phyloP scores from a whole-genome alignment of 2,329 filamentous ascomycete genomes.

The Fusarium domesticum region DNA sequence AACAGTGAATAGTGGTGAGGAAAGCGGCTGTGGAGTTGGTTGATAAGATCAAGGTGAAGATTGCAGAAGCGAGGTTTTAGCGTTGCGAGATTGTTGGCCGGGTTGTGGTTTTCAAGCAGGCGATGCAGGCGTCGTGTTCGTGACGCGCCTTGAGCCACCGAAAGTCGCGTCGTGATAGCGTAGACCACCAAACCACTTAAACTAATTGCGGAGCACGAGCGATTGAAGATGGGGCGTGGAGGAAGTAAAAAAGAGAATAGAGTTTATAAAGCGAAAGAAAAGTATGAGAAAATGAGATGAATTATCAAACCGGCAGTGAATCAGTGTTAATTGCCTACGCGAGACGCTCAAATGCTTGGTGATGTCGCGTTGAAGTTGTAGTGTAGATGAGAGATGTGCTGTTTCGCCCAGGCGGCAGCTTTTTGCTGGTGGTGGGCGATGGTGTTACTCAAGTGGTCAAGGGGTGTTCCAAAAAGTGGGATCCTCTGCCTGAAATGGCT shows the following conservation, averaged over 20 bases:
- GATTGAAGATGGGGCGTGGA: constrained; percentile 17
- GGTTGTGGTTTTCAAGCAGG: constrained; percentile 32
- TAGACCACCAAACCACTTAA: constrained; percentile 25
- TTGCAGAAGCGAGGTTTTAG: constrained; percentile 16
- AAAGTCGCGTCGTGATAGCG: constrained; percentile 34
- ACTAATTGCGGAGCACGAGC: constrained; percentile 15
- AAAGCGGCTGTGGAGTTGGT: constrained; percentile 11
- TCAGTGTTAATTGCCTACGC: not conserved
- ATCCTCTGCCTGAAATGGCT: constrained; percentile 13
- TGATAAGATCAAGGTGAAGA: constrained; percentile 9
- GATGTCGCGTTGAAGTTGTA: constrained; percentile 15
- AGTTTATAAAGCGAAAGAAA: not conserved
- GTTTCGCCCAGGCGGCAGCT: not conserved
- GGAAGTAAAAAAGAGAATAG: constrained; percentile 1
- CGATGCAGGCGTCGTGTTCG: constrained; percentile 40
- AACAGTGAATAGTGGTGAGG: constrained; percentile 7
- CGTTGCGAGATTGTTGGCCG: constrained; percentile 20
- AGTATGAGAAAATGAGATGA: not conserved
- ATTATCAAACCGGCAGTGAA: constrained; percentile 5
- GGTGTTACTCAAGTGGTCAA: constrained; percentile 22
- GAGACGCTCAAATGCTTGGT: constrained; percentile 4
- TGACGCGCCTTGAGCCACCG: constrained; percentile 35
- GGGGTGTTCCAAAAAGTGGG: constrained; percentile 6
- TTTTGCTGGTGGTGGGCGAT: constrained; percentile 19
- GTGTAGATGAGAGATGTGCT: constrained; percentile 3